Conservation (phyloP, 108 stramenopile genomes). For the Cyclotella cryptica region DNA sequence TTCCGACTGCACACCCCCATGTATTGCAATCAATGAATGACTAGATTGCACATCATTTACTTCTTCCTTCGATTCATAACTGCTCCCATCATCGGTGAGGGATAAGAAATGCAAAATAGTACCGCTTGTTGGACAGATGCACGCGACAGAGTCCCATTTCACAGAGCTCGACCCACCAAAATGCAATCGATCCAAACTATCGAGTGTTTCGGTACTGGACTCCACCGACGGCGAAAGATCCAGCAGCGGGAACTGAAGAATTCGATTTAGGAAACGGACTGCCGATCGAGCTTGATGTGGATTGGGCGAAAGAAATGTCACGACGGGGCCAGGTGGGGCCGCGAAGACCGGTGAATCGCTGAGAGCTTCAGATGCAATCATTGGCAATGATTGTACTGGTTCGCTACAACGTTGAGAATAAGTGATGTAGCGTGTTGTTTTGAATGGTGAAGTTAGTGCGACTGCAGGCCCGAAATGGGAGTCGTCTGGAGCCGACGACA, state of each 20-base stretch:
- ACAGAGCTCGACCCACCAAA: conserved; percentile 40
- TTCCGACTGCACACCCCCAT: conserved; percentile 16
- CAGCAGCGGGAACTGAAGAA: conserved; percentile 29
- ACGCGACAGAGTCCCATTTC: conserved; percentile 64
- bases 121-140: conserved; percentile 56
- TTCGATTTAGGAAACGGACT: conserved; percentile 42
- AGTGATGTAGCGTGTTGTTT: not conserved
- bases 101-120: conserved; percentile 70
- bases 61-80: not conserved
- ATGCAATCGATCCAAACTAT: conserved; percentile 50
- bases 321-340: conserved; percentile 40
- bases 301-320: conserved; percentile 69
- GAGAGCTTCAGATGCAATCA: not conserved
- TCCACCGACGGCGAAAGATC: not conserved
- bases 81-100: not conserved
- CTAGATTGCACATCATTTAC: conserved; percentile 8
- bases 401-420: not conserved
- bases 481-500: too few species aligned
- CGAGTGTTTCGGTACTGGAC: not conserved
- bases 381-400: not conserved
- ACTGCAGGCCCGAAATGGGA: too few species aligned
- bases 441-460: too few species aligned
- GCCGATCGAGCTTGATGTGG: conserved; percentile 51
- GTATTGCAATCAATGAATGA: conserved; percentile 34
- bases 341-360: not conserved